Conservation (phyloP, 1,139 yeast species). For the Suhomyces bokatorum region DNA sequence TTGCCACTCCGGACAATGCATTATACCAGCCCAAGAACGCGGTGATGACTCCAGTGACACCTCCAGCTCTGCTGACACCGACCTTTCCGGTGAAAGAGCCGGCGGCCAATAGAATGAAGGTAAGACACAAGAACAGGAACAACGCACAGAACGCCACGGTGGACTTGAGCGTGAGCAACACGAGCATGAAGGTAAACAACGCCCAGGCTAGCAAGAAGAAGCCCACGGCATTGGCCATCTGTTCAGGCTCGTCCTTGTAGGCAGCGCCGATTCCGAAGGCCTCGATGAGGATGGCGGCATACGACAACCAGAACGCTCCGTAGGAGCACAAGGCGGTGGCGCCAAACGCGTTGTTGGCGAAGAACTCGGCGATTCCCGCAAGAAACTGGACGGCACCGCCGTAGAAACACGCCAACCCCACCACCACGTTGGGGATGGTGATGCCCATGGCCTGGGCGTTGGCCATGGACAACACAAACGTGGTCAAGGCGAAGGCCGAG, state of each 20-base stretch:
- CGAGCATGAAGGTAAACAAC: conserved; percentile 58
- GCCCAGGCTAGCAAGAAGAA: conserved; percentile 68
- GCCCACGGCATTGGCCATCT: conserved; percentile 54
- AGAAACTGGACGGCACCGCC: conserved; percentile 67
- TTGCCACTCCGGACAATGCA: conserved; percentile 45
- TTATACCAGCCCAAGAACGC: conserved; percentile 64
- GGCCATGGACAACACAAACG: conserved; percentile 50
- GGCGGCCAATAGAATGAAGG: conserved; percentile 56
- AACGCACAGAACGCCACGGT: conserved; percentile 60
- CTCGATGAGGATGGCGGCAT: conserved; percentile 57
- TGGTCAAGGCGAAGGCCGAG: conserved; percentile 52
- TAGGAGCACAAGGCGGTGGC: conserved; percentile 66
- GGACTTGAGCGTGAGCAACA: conserved; percentile 60
- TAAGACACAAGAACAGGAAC: conserved; percentile 53
- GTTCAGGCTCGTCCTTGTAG: conserved; percentile 44
- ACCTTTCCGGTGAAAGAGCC: conserved; percentile 54
- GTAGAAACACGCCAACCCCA: conserved; percentile 53
- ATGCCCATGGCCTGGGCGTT: conserved; percentile 57
- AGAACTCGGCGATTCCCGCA: conserved; percentile 67
- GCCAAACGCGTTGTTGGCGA: conserved; percentile 66
- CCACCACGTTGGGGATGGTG: conserved; percentile 45
- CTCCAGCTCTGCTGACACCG: conserved; percentile 63
- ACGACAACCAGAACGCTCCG: conserved; percentile 76
- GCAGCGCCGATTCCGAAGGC: conserved; percentile 56
- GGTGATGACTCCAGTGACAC: conserved; percentile 62